These are phyloP conservation scores for Salvia hispanica DNA, from an alignment of 257 asterid species.

Conservation along the genomic window DNA sequence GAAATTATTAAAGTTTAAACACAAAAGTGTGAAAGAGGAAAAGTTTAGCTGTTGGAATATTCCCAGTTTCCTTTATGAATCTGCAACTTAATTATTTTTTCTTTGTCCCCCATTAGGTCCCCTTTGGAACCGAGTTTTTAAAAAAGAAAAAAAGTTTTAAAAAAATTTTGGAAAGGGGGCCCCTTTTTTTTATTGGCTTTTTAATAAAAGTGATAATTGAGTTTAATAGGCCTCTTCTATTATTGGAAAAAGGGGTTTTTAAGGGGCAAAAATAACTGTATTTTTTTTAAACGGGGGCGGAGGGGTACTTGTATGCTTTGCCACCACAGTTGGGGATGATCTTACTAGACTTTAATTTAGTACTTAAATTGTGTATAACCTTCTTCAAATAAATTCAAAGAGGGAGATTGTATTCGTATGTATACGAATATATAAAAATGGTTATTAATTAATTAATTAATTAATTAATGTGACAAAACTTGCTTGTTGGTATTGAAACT, in stretches of 20 bases:
- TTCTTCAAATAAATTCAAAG: neutral
- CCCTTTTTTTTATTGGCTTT: no score
- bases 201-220: no score
- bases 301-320: conserved; percentile 38
- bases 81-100: conserved; percentile 29
- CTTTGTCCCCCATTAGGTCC: no score
- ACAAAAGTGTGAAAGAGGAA: neutral
- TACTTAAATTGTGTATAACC: no score
- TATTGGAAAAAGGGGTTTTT: no score
- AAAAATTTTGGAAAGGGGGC: no score
- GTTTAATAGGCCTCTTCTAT: no score
- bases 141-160: no score
- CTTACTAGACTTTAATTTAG: no score
- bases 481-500: conserved; percentile 45
- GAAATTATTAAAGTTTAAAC: conserved; percentile 6
- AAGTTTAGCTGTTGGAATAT: conserved; percentile 36
- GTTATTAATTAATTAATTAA: neutral
- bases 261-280: no score
- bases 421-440: neutral
- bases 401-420: neutral
- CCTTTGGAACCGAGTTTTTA: no score
- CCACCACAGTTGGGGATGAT: conserved; percentile 25
- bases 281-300: no score
- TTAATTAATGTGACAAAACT: neutral
- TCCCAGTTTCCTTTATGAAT: conserved; percentile 33